Conservation (phyloP, 2,329 filamentous ascomycete genomes). For the Colletotrichum eleusines region DNA sequence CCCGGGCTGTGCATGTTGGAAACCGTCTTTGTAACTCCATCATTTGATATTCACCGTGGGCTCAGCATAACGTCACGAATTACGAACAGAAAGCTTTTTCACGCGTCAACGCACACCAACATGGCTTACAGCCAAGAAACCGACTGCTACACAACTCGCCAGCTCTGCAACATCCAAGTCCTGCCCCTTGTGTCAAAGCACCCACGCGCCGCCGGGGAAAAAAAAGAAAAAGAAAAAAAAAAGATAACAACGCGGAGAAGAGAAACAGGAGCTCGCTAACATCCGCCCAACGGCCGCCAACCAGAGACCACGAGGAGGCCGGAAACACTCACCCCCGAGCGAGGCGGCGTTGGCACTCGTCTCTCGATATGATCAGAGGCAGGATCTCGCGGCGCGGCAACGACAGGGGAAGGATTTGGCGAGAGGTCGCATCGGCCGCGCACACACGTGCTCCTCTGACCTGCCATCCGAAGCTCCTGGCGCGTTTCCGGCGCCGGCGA, state of each 20-base stretch:
- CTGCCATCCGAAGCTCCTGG: slow-evolving; percentile 25
- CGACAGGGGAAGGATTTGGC: slow-evolving; percentile 24
- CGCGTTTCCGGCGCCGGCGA: slow-evolving; percentile 2
- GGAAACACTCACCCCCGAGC: slow-evolving; percentile 20
- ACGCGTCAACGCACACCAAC: not conserved
- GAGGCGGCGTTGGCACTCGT: slow-evolving; percentile 20
- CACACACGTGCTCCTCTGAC: slow-evolving; percentile 30
- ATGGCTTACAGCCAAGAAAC: slow-evolving; percentile 15
- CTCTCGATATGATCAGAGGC: slow-evolving; percentile 8
- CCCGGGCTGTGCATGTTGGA: slow-evolving; percentile 33
- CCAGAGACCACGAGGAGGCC: slow-evolving; percentile 16
- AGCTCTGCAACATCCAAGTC: slow-evolving; percentile 13
- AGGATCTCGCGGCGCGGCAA: slow-evolving; percentile 23
- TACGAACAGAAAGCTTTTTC: not conserved
- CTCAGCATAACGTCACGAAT: slow-evolving; percentile 8
- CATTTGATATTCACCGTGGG: not conserved
- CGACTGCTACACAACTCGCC: slow-evolving; percentile 7
- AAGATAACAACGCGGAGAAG: not conserved
- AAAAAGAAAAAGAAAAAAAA: too few species aligned
- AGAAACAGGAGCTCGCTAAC: slow-evolving; percentile 4
- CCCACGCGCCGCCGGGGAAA: not conserved
- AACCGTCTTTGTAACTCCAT: not conserved
- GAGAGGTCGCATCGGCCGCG: slow-evolving; percentile 33
- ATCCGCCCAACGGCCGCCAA: slow-evolving; percentile 8
- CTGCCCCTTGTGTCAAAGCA: slow-evolving; percentile 24